Percentiles rank a stretch among this genome's conserved stretches.
phyloP scores from a whole-genome alignment of 257 asterid genomes.

The Nicotiana benthamiana region DNA sequence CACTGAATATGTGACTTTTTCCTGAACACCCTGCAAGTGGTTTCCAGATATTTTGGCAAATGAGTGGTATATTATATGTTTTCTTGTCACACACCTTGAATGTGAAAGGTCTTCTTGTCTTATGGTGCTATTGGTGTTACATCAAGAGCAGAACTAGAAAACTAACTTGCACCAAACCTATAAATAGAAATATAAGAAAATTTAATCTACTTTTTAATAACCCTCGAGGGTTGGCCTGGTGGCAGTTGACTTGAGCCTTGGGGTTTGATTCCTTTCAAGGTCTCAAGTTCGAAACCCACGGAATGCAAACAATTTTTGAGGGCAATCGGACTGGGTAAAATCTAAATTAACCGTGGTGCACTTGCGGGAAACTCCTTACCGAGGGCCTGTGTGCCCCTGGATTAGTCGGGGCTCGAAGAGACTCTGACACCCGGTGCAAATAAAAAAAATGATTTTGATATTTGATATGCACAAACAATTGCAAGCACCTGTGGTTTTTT shows the following conservation, averaged over 20 bases:
- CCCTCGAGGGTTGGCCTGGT: too few species aligned
- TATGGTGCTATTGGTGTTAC: conserved; percentile 1
- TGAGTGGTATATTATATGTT: neutral
- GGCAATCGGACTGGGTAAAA: too few species aligned
- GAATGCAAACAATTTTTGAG: too few species aligned
- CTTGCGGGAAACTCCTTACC: too few species aligned
- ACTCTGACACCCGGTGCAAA: too few species aligned
- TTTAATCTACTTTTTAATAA: neutral
- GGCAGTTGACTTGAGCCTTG: too few species aligned
- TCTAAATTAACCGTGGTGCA: too few species aligned
- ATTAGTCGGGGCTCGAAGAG: too few species aligned
- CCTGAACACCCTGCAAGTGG: neutral
- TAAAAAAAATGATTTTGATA: neutral
- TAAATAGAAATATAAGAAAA: neutral
- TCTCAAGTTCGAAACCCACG: too few species aligned
- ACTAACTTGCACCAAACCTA: neutral
- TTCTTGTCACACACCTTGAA: neutral
- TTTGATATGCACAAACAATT: neutral
- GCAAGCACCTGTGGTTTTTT: neutral
- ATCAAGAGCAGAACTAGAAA: neutral
- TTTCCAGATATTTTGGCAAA: neutral
- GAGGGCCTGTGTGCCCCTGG: too few species aligned
- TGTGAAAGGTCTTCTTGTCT: neutral
- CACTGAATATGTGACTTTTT: neutral
- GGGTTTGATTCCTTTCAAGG: too few species aligned